Base-by-base conservation (phyloP, 192 early-diverging fungal genomes). In the Coemansia erecta region DNA sequence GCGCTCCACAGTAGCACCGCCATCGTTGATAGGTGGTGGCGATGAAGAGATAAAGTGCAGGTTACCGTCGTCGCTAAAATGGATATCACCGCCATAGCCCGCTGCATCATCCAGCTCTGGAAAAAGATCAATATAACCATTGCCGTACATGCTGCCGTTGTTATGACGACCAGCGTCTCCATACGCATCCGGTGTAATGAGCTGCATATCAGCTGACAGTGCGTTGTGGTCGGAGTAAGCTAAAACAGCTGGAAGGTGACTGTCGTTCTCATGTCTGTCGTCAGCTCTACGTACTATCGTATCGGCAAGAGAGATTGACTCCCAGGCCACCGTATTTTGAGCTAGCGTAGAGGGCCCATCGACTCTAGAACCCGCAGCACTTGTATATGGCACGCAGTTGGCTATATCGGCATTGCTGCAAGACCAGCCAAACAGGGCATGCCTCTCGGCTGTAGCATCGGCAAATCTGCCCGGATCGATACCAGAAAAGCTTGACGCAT, bases 41-140 rank as follows among this genome's bases (percentile, higher is more conserved):
- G 51, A 13, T 2, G 28, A 54, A 10, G 6, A 17, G 24, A 21
- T 8, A 53, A 78, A 72, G 23, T 62, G 62, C 33, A 78, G 22
- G 26, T 78, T 64, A 10, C 75, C 75, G 13, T 62, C 50, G 12
- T 49, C 17, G 35, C 70, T 64, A 62, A 78, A 78, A 21, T 39
- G 43, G 26, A 78, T 55, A 14, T 39, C 51, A 4, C 49, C 41
- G 2, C 43, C 48, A 4, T 68, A 49, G 8, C 18, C 51, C 19
- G n/a, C 22, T 8, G 13, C 10, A 12, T 37, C 31, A 35, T 10
- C 55, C 1, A 31, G 28, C 7, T 56, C 56, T 22, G 19, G 22
- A 8, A 9, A 13, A 18, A 52, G 55, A 15, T 47, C 17, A 12
- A 49, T 13, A 28, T 15, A 7, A 22, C 22, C 28, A 22, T 40